A percentile compares a stretch with the other conserved stretches of the same genome.
phyloP scores from a whole-genome alignment of 208 protist species.

The Trypanosoma mega region DNA sequence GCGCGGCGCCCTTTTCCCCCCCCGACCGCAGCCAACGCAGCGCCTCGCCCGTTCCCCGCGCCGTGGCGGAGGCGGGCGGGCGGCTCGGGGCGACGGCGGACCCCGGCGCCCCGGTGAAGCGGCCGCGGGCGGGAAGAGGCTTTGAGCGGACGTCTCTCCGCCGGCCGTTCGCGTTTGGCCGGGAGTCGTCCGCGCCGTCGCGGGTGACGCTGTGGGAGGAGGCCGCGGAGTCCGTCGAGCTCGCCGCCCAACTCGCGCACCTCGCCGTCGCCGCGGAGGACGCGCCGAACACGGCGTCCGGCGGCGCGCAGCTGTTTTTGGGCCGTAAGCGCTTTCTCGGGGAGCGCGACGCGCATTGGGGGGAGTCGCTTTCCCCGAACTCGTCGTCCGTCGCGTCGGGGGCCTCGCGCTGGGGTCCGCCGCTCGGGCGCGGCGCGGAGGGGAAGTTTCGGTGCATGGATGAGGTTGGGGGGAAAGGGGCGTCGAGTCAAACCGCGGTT shows the following conservation, averaged over 20 bases:
- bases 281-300: too few relatives aligned
- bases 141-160: too few relatives aligned
- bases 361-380: conserved; percentile 4
- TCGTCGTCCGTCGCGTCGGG: too few relatives aligned
- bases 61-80: too few relatives aligned
- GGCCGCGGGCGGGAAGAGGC: too few relatives aligned
- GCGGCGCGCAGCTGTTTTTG: conserved; percentile 38
- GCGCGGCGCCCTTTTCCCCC: too few relatives aligned
- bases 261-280: too few relatives aligned
- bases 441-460: conserved; percentile 27
- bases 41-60: too few relatives aligned
- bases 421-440: too few relatives aligned
- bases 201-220: conserved; percentile 29
- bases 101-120: background rate
- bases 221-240: conserved; percentile 25
- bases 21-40: background rate
- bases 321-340: conserved; percentile 71
- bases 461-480: background rate
- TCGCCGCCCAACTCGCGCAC: conserved; percentile 22
- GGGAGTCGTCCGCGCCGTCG: conserved; percentile 26
- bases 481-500: too few relatives aligned
- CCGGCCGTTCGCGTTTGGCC: conserved; percentile 11
- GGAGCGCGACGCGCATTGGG: conserved; percentile 43
- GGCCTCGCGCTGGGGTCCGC: too few relatives aligned
- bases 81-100: too few relatives aligned